Evolutionary conservation across 768 basidiomycete genomes (phyloP).

Genomic region (Agaricus sinodeliciosus): DNA sequence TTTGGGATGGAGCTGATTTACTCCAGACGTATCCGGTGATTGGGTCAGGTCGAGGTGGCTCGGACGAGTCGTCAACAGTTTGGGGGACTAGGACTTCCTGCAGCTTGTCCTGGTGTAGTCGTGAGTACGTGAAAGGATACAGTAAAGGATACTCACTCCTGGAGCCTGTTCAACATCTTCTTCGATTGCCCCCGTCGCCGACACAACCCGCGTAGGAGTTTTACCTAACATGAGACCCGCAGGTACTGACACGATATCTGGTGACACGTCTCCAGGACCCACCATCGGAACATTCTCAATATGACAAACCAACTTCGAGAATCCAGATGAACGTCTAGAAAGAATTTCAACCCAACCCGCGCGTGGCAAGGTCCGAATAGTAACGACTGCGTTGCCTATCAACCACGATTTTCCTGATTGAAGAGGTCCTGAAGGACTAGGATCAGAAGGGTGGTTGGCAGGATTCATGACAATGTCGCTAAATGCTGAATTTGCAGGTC

Average conservation of each 20-base stretch:
- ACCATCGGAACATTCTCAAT: constrained; percentile 87
- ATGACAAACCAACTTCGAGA: constrained; percentile 76
- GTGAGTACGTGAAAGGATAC: neutral
- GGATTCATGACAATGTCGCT: constrained; percentile 70
- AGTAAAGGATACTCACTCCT: constrained; percentile 12
- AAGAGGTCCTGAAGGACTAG: constrained; percentile 22
- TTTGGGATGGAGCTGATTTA: constrained; percentile 77
- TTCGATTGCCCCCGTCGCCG: constrained; percentile 19
- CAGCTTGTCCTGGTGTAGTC: constrained; percentile 19
- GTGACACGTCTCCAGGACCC: constrained; percentile 76
- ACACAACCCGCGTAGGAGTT: constrained; percentile 28
- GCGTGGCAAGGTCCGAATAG: constrained; percentile 64
- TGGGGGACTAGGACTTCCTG: constrained; percentile 17
- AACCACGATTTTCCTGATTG: constrained; percentile 65
- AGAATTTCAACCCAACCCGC: constrained; percentile 87
- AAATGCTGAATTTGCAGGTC: constrained; percentile 74
- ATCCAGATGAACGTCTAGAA: constrained; percentile 83
- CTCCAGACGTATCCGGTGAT: constrained; percentile 89
- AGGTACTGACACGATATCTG: constrained; percentile 66
- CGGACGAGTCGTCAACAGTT: constrained; percentile 15
- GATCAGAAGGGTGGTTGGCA: constrained; percentile 33
- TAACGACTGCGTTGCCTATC: constrained; percentile 76
- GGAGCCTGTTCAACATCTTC: constrained; percentile 15
- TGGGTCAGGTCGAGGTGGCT: constrained; percentile 50
- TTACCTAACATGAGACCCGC: constrained; percentile 72